Base-by-base conservation (phyloP, 768 basidiomycete species). In the Boletus vermiculosoides region DNA sequence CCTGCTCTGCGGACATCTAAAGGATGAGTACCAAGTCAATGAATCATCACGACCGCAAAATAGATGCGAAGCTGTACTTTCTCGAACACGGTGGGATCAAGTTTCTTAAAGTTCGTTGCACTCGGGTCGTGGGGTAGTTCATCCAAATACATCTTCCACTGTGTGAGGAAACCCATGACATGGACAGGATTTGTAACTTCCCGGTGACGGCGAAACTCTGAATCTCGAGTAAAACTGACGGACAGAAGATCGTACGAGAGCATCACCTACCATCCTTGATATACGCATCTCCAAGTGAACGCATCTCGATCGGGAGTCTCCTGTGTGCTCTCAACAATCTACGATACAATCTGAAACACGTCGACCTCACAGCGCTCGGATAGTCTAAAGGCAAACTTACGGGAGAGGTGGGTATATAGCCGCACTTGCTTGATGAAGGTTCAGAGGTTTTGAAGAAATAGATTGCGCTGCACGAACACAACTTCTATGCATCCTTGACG, bases 101-200 rank as follows among this genome's bases (percentile, higher is more conserved):
- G 73, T 57, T 74, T 87, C 70, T 82, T 86, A 64, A 89, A 92
- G 34, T 63, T 66, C 52, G 74, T 68, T 3, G 69, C 74, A 10
- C 52, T 53, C 6, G 74, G 67, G 15, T 78, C 80, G 28, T 65
- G 73, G 13, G 85, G 85, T 34, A 89, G 70, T 57, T 83, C 73
- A 63, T 96, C 92, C 54, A 98, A 79, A 72, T 99, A 98, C 56
- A 83, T 71, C 72, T 96, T 97, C 96, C 96, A 99, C 66, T 98
- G 92, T 4, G 89, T 88, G 10, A 98, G 78, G 68, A 99, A 99
- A 3, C 93, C 94, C 70, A 98, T 96, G 59, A 98, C 85, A 70
- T 98, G 86, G 9, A 87, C 79, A 3, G 94, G 91, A 73, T 98
- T 98, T 22, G 86, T 86, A 12, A 86, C 83, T 23, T 82, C 76